Percentiles rank a stretch among this genome's conserved stretches.
Conservation (phyloP, 305 asterid species). For the Stenogyne calaminthoides region DNA sequence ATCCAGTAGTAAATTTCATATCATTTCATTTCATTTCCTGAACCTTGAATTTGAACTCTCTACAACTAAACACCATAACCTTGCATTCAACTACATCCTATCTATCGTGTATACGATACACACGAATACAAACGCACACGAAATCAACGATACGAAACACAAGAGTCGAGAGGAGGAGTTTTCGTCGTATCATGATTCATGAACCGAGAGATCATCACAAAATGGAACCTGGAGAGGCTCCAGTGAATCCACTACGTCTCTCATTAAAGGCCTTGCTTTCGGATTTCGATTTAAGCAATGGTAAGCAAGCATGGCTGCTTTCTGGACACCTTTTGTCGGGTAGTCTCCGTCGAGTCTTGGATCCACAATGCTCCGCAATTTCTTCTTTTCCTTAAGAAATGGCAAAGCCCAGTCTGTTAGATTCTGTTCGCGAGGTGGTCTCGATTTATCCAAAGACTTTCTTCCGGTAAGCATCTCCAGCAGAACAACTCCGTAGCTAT, state of each 20-base stretch:
- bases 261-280: slow-evolving; percentile 83
- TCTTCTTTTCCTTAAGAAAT: slow-evolving; percentile 71
- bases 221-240: slow-evolving; percentile 77
- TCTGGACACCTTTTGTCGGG: slow-evolving; percentile 70
- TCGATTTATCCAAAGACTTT: slow-evolving; percentile 67
- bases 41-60: no score
- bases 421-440: slow-evolving; percentile 77
- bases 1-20: no score
- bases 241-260: slow-evolving; percentile 81
- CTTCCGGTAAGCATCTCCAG: slow-evolving; percentile 85
- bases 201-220: background rate
- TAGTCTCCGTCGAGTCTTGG: slow-evolving; percentile 76
- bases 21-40: no score
- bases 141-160: no score
- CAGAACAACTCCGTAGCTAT: slow-evolving; percentile 85
- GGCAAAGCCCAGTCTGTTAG: slow-evolving; percentile 83
- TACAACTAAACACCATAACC: no score
- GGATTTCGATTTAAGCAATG: slow-evolving; percentile 87
- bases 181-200: background rate
- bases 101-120: no score
- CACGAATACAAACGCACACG: no score
- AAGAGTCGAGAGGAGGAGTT: slow-evolving; percentile 30
- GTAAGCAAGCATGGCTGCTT: slow-evolving; percentile 88
- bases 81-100: no score
- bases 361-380: slow-evolving; percentile 63